A percentile compares a stretch with the other conserved stretches of the same genome.
Evolutionary conservation across 164 flowering plant genomes (phyloP).

Genomic region (Stephania japonica): DNA sequence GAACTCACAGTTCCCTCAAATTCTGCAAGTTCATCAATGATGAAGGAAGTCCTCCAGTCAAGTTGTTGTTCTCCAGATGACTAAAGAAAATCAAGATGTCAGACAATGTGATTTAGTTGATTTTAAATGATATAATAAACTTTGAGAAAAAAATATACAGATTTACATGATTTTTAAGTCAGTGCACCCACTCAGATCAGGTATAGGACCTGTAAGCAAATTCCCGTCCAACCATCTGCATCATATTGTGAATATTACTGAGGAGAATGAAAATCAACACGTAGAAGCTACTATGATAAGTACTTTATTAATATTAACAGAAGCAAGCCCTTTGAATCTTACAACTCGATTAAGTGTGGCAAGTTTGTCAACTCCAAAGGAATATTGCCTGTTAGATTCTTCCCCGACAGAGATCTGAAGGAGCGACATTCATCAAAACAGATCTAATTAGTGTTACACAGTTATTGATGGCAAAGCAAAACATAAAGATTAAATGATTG

Average conservation of each 20-base stretch:
- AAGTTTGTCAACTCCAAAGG: slow-evolving; percentile 64
- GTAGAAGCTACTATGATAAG: background rate
- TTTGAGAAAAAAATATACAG: background rate
- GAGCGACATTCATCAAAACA: slow-evolving; percentile 1
- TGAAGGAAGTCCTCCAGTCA: slow-evolving; percentile 80
- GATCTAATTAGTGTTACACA: background rate
- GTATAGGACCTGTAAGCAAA: slow-evolving; percentile 70
- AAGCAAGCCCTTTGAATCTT: slow-evolving; percentile 31
- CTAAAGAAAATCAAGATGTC: slow-evolving; percentile 31
- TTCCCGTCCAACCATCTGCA: slow-evolving; percentile 93
- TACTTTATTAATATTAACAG: background rate
- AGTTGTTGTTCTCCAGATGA: slow-evolving; percentile 87
- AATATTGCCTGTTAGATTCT: slow-evolving; percentile 78
- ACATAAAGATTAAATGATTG: background rate
- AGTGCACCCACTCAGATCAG: slow-evolving; percentile 73
- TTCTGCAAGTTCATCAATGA: slow-evolving; percentile 51
- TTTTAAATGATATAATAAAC: background rate
- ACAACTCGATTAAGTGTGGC: slow-evolving; percentile 73
- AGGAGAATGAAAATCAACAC: background rate
- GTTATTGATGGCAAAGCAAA: background rate
- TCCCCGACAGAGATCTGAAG: slow-evolving; percentile 58
- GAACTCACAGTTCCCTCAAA: slow-evolving; percentile 81
- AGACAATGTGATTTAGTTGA: background rate
- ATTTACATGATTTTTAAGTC: slow-evolving; percentile 69
- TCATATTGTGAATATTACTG: background rate